Evolutionary conservation across 1,284 basidiomycete genomes (phyloP), one percentile per base, ranked within the genome.

Genomic region (Sphagnurus paluster): DNA sequence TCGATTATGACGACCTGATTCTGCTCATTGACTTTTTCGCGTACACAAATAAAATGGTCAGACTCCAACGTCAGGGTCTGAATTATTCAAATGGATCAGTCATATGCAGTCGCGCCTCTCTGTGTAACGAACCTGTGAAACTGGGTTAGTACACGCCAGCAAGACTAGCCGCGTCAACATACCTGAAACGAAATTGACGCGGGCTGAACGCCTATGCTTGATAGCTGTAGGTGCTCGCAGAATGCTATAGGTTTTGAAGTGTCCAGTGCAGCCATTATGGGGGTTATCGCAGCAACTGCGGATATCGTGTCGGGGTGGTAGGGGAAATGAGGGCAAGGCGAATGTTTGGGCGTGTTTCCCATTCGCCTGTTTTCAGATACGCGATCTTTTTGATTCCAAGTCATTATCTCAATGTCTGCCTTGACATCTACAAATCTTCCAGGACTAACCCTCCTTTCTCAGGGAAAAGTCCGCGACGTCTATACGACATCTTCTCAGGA

Each of bases 1-100:
- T 97, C 94, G 63, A 98, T 90, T 64, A 98, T 98, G 65, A 97
- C 93, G 55, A 98, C 94, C 72, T 97, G 93, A 70, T 95, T 93
- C 63, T 90, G 87, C 57, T 93, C 93, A 60, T 87, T 86, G 62
- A 89, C 77, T 69, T 90, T 90, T 74, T 94, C 91, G 47, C 92
- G 85, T 53, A 94, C 81, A 65, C 92, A 98, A 61, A 98, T 97
- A 70, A 92, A 99, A 68, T 90, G 90, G 76, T 99, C 96, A 56
- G 93, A 96, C 74, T 98, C 94, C 59, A 98, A 79, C 6, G 95
- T 98, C 59, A 98, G 75, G 34, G 87, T 93, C 80, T 90, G 58
- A 10, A 46, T 21, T 38, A 47, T 33, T 13, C 9, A 26, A 17
- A 30, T 32, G 21, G n/a, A 42, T 53, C 39, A 44, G 33, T 39